Conservation (phyloP, 257 asterid species). For the Salvia miltiorrhiza region DNA sequence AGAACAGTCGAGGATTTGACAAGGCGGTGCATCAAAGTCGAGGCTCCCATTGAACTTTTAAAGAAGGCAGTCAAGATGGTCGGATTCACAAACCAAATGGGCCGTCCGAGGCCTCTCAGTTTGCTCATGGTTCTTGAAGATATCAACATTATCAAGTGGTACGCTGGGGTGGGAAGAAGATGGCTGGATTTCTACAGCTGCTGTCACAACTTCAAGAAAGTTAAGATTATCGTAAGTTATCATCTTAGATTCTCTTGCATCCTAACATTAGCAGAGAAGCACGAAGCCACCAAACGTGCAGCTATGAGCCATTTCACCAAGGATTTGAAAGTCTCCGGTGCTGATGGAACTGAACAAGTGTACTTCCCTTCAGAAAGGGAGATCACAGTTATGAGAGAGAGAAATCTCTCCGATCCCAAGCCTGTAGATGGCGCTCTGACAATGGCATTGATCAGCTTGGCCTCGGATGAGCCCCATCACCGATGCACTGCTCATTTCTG, state of each 20-base stretch:
- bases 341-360: slow-evolving; percentile 35
- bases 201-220: slow-evolving; percentile 74
- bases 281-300: slow-evolving; percentile 76
- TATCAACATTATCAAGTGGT: slow-evolving; percentile 78
- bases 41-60: slow-evolving; percentile 70
- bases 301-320: slow-evolving; percentile 72
- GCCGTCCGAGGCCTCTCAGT: slow-evolving; percentile 86
- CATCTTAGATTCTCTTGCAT: slow-evolving; percentile 89
- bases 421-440: slow-evolving; percentile 74
- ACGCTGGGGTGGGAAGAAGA: slow-evolving; percentile 86
- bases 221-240: slow-evolving; percentile 60
- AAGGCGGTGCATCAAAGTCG: slow-evolving; percentile 60
- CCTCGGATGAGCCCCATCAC: slow-evolving; percentile 57
- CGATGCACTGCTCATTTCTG: slow-evolving; percentile 79
- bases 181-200: slow-evolving; percentile 86
- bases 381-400: slow-evolving; percentile 76
- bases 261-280: slow-evolving; percentile 83
- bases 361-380: slow-evolving; percentile 84
- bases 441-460: slow-evolving; percentile 59
- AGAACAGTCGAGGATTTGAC: slow-evolving; percentile 72
- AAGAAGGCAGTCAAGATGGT: slow-evolving; percentile 56
- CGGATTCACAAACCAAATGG: slow-evolving; percentile 86
- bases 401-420: slow-evolving; percentile 57
- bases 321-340: slow-evolving; percentile 53
- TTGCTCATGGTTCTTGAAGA: slow-evolving; percentile 80